Evolutionary conservation across 257 asterid species (phyloP), one percentile per base, ranked within the genome.

Genomic region (Primulina tabacum): DNA sequence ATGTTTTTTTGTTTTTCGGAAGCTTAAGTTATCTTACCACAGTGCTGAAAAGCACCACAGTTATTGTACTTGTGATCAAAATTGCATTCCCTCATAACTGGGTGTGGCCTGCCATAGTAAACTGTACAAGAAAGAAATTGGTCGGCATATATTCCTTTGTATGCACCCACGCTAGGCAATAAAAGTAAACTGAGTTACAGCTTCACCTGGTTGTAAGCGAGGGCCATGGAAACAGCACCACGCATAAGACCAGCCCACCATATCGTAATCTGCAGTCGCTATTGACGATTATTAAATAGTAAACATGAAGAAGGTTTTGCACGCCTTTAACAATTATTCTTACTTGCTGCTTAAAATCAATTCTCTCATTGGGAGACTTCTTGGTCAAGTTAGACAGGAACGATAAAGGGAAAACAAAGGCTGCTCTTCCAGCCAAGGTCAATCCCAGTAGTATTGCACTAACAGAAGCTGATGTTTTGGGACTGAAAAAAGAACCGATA

Each of bases 171-270:
- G 2, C 12, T 2, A 11, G 26, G 65, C 37, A 59, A 71, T 56
- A 24, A 61, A 56, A 66, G 68, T 52, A 71, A 33, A 72, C 29
- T 60, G 24, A 14, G 64, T 35, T 30, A 21, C 26, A 32, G 26
- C 14, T 67, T 72, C 73, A 91, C 99, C 97, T 94, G 93, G 71
- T 94, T 94, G 88, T 94, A 94, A 78, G 99, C 99, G 72, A 94
- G 99, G 67, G 99, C 99, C 95, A 94, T 80, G 40, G 99, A 94
- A 73, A 94, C 97, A 21, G 99, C 97, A 64, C 99, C 99, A 11
- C 97, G 85, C 99, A 94, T 91, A 60, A 94, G 97, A 75, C 99
- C 99, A 62, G 99, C 96, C 99, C 99, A 94, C 99, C 99, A 94
- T 71, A 94, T 85, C 4, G 81, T 87, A 40, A 91, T 43, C 99